A percentile compares a stretch with the other conserved stretches of the same genome.
phyloP scores from a whole-genome alignment of 2,329 filamentous ascomycete species.

The Decorospora gaudefroyi region DNA sequence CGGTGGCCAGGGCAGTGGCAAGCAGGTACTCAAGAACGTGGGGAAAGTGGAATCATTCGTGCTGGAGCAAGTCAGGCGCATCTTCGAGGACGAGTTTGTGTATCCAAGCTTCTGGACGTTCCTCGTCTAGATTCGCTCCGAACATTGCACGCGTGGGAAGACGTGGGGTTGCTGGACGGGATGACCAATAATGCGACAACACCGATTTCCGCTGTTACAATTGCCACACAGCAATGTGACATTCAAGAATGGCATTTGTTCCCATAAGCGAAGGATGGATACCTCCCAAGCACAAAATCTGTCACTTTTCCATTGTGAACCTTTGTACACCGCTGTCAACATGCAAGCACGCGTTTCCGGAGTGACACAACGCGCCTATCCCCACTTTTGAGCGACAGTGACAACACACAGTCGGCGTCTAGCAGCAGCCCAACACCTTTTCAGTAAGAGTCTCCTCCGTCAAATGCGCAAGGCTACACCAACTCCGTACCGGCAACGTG shows the following conservation, averaged over 20 bases:
- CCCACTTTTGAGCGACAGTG: conserved; percentile 38
- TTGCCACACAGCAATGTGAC: conserved; percentile 4
- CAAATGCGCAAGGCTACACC: conserved; percentile 24
- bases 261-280: conserved; percentile 6
- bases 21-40: conserved; percentile 96
- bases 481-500: conserved; percentile 35
- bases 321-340: conserved; percentile 34
- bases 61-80: conserved; percentile 90
- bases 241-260: conserved; percentile 5
- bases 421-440: conserved; percentile 30
- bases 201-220: too few relatives aligned
- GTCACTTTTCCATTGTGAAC: conserved; percentile 23
- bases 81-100: conserved; percentile 98
- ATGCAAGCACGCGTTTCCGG: conserved; percentile 38
- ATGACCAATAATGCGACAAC: too few relatives aligned
- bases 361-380: conserved; percentile 31
- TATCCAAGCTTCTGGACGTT: conserved; percentile 99
- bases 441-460: conserved; percentile 26
- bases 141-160: not conserved
- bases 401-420: conserved; percentile 40
- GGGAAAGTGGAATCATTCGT: conserved; percentile 98
- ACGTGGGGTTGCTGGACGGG: not conserved
- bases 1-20: conserved; percentile 84
- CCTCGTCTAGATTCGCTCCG: conserved; percentile 63
- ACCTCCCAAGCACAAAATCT: conserved; percentile 13